A percentile compares a stretch with the other conserved stretches of the same genome.
phyloP scores from a whole-genome alignment of 345 rosid genomes.

The Eutrema heterophyllum region DNA sequence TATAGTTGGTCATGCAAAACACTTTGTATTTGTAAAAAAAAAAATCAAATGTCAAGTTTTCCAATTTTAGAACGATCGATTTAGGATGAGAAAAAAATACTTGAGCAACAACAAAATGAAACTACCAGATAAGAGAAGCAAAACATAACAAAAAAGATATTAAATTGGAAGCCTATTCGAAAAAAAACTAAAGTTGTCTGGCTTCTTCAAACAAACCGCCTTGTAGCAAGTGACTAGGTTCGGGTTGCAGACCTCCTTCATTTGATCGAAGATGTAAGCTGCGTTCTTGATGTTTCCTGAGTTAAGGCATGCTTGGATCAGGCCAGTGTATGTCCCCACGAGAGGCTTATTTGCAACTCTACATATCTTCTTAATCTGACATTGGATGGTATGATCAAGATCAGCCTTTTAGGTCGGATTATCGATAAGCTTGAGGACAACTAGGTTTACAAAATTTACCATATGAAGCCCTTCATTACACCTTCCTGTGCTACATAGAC shows the following conservation, averaged over 20 bases:
- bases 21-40: no score
- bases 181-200: conserved; percentile 53
- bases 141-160: no score
- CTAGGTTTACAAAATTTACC: conserved; percentile 37
- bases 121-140: no score
- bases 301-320: conserved; percentile 86
- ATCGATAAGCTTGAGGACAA: background rate
- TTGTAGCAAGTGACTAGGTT: conserved; percentile 76
- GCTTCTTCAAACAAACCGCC: conserved; percentile 71
- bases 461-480: conserved; percentile 67
- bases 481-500: conserved; percentile 87
- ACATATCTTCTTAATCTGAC: conserved; percentile 75
- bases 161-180: no score
- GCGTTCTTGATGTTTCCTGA: conserved; percentile 58
- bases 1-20: no score
- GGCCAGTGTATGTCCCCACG: conserved; percentile 82
- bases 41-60: no score
- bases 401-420: background rate
- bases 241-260: conserved; percentile 77
- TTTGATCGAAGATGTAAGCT: conserved; percentile 52
- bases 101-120: no score
- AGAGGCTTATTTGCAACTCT: conserved; percentile 90
- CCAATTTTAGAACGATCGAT: no score
- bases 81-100: no score
- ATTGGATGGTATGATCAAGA: conserved; percentile 11